phyloP scores from a whole-genome alignment of 768 basidiomycete genomes.

The Cystobasidium tubakii region DNA sequence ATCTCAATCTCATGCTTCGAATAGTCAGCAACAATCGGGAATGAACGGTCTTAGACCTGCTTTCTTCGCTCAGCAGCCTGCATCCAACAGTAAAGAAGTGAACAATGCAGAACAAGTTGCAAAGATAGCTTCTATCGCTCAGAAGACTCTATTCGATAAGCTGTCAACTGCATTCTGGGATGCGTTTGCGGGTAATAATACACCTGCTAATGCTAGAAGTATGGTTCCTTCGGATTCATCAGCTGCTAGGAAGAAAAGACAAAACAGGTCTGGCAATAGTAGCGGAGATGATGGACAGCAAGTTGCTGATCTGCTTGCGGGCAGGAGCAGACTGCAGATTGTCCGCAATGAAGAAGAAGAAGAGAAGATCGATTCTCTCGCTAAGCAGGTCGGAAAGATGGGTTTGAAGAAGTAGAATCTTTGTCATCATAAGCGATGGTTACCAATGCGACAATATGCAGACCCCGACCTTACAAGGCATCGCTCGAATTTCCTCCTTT shows the following conservation, averaged over 20 bases:
- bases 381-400: background rate
- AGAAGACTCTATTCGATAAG: slow-evolving; percentile 34
- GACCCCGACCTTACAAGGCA: too few species aligned
- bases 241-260: background rate
- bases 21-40: background rate
- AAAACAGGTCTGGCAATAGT: background rate
- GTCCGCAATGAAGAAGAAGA: slow-evolving; percentile 7
- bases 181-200: slow-evolving; percentile 25
- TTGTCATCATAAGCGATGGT: too few species aligned
- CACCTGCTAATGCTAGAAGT: background rate
- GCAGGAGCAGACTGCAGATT: slow-evolving; percentile 19
- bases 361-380: background rate
- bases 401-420: slow-evolving; percentile 13
- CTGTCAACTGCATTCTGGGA: slow-evolving; percentile 33
- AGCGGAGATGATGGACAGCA: slow-evolving; percentile 13
- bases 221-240: background rate
- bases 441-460: too few species aligned
- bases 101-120: background rate
- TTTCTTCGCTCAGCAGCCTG: slow-evolving; percentile 29
- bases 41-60: slow-evolving; percentile 32
- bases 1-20: background rate
- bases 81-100: background rate
- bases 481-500: background rate
- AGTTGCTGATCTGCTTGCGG: slow-evolving; percentile 26
- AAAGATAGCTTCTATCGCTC: slow-evolving; percentile 19